A percentile compares a stretch with the other conserved stretches of the same genome.
Conservation (phyloP, 1,284 basidiomycete species). For the Sanghuangporus weigelae region DNA sequence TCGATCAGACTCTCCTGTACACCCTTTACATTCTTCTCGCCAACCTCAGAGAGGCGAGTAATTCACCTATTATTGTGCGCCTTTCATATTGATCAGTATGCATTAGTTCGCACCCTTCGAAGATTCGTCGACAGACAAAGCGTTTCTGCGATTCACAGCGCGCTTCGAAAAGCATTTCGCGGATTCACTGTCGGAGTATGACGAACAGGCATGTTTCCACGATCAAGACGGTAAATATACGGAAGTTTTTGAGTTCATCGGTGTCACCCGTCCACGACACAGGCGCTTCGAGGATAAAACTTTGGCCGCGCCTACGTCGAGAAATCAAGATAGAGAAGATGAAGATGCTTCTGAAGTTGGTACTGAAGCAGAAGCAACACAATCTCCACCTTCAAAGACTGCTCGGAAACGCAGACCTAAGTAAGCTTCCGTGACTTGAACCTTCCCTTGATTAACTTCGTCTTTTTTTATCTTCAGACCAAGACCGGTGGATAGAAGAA, state of each 20-base stretch:
- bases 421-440: background rate
- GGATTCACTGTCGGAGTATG: background rate
- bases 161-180: conserved; percentile 18
- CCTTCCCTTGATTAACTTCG: background rate
- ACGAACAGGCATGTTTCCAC: conserved; percentile 16
- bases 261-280: conserved; percentile 13
- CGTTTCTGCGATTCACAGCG: conserved; percentile 13
- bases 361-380: background rate
- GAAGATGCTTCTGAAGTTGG: background rate
- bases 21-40: conserved; percentile 16
- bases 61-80: background rate
- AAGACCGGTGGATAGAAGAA: background rate
- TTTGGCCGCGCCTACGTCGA: background rate
- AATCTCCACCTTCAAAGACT: background rate
- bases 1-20: conserved; percentile 8
- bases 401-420: background rate
- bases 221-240: conserved; percentile 6
- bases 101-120: conserved; percentile 18
- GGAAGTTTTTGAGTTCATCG: conserved; percentile 18
- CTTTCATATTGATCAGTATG: background rate
- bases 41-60: conserved; percentile 17
- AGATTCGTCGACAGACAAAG: conserved; percentile 12
- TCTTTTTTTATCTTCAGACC: background rate
- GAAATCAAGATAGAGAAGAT: background rate
- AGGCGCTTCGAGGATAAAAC: conserved; percentile 6